Evolutionary conservation across 331 rosid species (phyloP).

Genomic region (Pyrus hybrid): DNA sequence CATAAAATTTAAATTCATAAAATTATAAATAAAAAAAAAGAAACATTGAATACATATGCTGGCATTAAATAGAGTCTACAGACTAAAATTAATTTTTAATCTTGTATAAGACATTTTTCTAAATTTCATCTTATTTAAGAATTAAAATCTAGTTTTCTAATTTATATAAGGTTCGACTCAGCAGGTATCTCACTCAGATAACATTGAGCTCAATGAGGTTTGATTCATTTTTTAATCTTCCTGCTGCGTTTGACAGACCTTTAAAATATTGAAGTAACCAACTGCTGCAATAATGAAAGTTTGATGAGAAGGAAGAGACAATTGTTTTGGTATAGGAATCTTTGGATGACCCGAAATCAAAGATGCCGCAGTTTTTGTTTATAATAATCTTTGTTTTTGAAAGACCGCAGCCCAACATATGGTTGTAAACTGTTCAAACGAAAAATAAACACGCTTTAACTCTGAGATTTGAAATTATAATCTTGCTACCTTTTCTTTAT

Average conservation of each 20-base stretch:
- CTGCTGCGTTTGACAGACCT: conserved; percentile 1
- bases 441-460: background rate
- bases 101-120: too few relatives aligned
- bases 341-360: conserved; percentile 21
- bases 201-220: background rate
- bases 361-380: conserved; percentile 29
- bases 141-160: too few relatives aligned
- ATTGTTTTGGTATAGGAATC: conserved; percentile 37
- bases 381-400: background rate
- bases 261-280: conserved; percentile 8
- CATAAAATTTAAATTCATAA: too few relatives aligned
- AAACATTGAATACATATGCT: too few relatives aligned
- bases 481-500: too few relatives aligned
- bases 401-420: conserved; percentile 18
- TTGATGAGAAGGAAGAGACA: conserved; percentile 33
- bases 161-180: too few relatives aligned
- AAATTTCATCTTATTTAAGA: too few relatives aligned
- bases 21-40: too few relatives aligned
- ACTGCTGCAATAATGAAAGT: conserved; percentile 19
- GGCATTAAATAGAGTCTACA: too few relatives aligned
- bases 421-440: background rate
- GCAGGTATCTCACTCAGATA: background rate
- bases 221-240: background rate
- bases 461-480: too few relatives aligned
- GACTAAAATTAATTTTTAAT: too few relatives aligned